Percentiles rank a stretch among this genome's conserved stretches.
Conservation (phyloP, 164 flowering plant genomes). For the Stephania cephalantha region DNA sequence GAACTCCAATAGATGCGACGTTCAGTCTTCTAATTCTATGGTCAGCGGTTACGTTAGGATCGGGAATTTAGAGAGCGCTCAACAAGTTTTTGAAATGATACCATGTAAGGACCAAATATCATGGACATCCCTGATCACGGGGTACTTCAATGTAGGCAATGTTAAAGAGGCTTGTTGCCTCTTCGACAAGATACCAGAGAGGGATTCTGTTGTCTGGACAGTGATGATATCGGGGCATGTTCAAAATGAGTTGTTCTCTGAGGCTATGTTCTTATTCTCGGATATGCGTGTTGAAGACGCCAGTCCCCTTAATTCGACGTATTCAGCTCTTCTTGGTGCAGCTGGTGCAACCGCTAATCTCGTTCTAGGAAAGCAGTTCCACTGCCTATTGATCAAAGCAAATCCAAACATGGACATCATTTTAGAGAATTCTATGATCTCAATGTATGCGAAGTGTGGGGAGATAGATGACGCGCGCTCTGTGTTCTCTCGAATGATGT, state of each 20-base stretch:
- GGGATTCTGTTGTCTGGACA: conserved; percentile 60
- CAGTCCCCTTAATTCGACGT: conserved; percentile 32
- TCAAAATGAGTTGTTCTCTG: conserved; percentile 41
- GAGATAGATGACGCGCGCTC: conserved; percentile 29
- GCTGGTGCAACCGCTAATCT: conserved; percentile 46
- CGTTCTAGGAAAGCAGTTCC: conserved; percentile 43
- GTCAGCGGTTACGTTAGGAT: conserved; percentile 40
- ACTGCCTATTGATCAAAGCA: conserved; percentile 32
- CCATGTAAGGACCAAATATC: conserved; percentile 39
- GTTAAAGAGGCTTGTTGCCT: conserved; percentile 38
- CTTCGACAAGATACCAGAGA: conserved; percentile 44
- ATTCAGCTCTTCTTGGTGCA: conserved; percentile 48
- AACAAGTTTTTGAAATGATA: conserved; percentile 25
- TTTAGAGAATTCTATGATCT: conserved; percentile 42
- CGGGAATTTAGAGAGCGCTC: conserved; percentile 39
- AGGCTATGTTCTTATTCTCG: conserved; percentile 31
- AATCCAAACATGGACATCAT: conserved; percentile 21
- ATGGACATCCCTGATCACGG: conserved; percentile 52
- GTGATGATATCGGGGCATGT: conserved; percentile 48
- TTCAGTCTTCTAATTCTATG: conserved; percentile 36
- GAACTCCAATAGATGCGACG: conserved; percentile 11
- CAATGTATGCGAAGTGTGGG: conserved; percentile 64
- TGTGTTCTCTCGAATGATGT: conserved; percentile 32
- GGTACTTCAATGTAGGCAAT: conserved; percentile 36
- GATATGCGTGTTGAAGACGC: conserved; percentile 35